Conservation (phyloP, 345 rosid species). For the Populus ilicifolia region DNA sequence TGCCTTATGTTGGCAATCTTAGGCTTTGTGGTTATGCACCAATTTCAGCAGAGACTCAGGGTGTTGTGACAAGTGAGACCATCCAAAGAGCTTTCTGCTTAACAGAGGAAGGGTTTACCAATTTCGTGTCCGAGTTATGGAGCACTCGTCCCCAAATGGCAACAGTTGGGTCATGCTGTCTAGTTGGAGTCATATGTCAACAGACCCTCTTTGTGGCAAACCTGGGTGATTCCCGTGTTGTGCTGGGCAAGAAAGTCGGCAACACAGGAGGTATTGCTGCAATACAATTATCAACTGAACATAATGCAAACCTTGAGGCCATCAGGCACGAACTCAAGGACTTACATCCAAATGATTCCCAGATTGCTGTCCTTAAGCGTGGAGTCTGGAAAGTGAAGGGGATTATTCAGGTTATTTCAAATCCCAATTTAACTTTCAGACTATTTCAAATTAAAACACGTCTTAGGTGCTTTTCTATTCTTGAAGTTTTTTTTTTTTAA, state of each 20-base stretch:
- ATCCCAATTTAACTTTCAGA: background rate
- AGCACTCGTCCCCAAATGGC: slow-evolving; percentile 57
- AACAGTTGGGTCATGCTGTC: slow-evolving; percentile 76
- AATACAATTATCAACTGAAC: slow-evolving; percentile 78
- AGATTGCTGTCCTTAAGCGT: slow-evolving; percentile 73
- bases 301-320: slow-evolving; percentile 77
- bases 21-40: slow-evolving; percentile 87
- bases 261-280: slow-evolving; percentile 68
- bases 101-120: slow-evolving; percentile 78
- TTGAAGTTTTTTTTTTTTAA: background rate
- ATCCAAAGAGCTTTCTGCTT: slow-evolving; percentile 64
- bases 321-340: slow-evolving; percentile 79
- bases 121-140: slow-evolving; percentile 69
- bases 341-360: slow-evolving; percentile 78
- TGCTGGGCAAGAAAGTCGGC: slow-evolving; percentile 76
- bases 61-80: slow-evolving; percentile 67
- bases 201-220: slow-evolving; percentile 83
- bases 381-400: slow-evolving; percentile 99
- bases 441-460: slow-evolving; percentile 2
- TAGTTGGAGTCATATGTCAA: slow-evolving; percentile 75
- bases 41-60: slow-evolving; percentile 58
- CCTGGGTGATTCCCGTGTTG: slow-evolving; percentile 82
- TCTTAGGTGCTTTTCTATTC: background rate
- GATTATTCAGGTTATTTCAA: slow-evolving; percentile 66
- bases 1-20: slow-evolving; percentile 63